Conservation (phyloP, 495 filamentous ascomycete species). For the Penicillium bovifimosum region DNA sequence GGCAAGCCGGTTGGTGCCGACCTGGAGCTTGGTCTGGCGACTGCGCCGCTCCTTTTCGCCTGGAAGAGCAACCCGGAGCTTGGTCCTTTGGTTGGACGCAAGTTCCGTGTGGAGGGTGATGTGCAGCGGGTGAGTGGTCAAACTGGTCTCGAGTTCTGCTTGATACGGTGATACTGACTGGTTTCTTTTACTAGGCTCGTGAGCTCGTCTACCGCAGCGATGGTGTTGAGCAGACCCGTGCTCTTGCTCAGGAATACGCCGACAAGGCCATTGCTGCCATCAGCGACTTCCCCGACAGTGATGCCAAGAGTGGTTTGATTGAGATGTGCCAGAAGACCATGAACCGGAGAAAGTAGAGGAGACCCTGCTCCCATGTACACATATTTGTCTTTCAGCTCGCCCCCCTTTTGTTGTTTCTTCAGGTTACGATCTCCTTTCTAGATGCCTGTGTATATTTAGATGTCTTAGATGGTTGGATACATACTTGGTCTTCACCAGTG, state of each 20-base stretch:
- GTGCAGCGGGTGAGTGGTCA: slow-evolving; percentile 61
- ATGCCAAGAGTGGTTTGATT: slow-evolving; percentile 83
- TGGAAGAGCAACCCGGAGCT: slow-evolving; percentile 87
- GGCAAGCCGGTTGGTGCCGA: slow-evolving; percentile 95
- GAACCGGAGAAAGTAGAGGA: slow-evolving; percentile 70
- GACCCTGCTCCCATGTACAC: slow-evolving; percentile 18
- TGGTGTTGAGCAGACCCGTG: slow-evolving; percentile 85
- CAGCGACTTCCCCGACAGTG: slow-evolving; percentile 75
- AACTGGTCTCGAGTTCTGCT: neutral
- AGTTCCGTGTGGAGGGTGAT: slow-evolving; percentile 80
- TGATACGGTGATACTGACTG: neutral
- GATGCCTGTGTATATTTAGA: slow-evolving; percentile 23
- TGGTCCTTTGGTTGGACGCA: slow-evolving; percentile 83
- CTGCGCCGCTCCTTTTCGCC: slow-evolving; percentile 91
- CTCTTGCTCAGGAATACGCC: slow-evolving; percentile 82
- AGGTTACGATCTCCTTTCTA: slow-evolving; percentile 8
- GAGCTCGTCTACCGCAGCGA: slow-evolving; percentile 75
- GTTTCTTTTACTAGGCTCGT: slow-evolving; percentile 57
- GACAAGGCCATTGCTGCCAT: slow-evolving; percentile 84
- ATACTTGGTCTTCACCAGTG: slow-evolving; percentile 4
- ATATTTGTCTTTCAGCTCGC: slow-evolving; percentile 16
- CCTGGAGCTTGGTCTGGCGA: slow-evolving; percentile 87
- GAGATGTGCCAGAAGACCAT: slow-evolving; percentile 93
- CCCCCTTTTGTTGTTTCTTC: slow-evolving; percentile 1
- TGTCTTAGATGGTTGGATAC: slow-evolving; percentile 12